Base-by-base conservation (phyloP, 192 early-diverging fungal species). In the Thamnidium elegans region DNA sequence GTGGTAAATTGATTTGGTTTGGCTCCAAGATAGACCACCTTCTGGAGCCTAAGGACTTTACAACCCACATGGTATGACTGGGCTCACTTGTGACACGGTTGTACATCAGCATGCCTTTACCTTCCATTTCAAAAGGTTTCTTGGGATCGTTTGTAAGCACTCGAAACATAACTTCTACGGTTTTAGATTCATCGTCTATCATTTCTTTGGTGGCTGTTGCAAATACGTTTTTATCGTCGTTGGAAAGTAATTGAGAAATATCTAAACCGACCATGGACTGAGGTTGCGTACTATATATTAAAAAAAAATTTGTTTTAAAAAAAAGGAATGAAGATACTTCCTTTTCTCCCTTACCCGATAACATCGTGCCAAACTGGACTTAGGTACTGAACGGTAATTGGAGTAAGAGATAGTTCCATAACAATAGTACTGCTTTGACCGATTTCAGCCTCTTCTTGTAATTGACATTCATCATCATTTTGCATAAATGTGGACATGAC, bases 71-170 rank as follows among this genome's bases (percentile, higher is more conserved):
- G 3, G 85, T 87, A 56, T 87, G 90, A 50, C 79, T 78, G 0
- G 87, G 84, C 13, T 78, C 71, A 15, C 79, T 77, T n/a, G 84
- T 85, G 0, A 77, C 76, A 30, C 87, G 74, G 69, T 94, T 86
- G 52, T 88, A 85, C 67, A 87, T 86, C 11, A 93, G 62, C 88
- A 94, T 92, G 15, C 92, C 92, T 61, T 93, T 88, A n/a, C 87
- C 91, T 73, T 90, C 85, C 79, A 93, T 89, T 65, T 56, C 15
- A 62, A 68, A 19, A 19, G 32, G 48, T 6, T 42, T 36, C 36
- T 69, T 67, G 0, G 62, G 69, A 5, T 68, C 54, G 15, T 66
- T 45, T 26, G 58, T 69, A 7, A 72, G 62, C 3, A 81, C 69
- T 48, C 69, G 71, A 63, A 88, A 93, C 0, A 68, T 78, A 4